phyloP scores from a whole-genome alignment of 306 rosid genomes.

The Rosa rugosa region DNA sequence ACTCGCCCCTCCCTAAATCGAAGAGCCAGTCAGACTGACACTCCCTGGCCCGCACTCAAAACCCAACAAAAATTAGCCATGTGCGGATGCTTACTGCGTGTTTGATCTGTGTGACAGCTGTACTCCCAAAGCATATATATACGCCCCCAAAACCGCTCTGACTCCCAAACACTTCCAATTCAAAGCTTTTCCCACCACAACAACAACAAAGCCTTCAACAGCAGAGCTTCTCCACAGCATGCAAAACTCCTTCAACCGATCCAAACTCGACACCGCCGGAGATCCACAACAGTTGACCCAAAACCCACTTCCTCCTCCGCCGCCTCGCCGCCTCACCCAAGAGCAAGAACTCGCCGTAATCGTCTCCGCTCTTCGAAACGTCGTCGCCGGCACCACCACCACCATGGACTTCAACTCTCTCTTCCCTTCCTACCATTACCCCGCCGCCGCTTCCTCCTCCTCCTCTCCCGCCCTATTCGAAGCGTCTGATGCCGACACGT shows the following conservation, averaged over 20 bases:
- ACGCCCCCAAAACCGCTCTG: not conserved
- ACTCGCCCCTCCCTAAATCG: not conserved
- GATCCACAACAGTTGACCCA: not conserved
- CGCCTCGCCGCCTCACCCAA: constrained; percentile 34
- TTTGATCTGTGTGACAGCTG: constrained; percentile 7
- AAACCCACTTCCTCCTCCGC: not conserved
- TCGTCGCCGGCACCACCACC: constrained; percentile 54
- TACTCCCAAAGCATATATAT: constrained; percentile 38
- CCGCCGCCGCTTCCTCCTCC: not conserved
- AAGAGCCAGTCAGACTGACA: not conserved
- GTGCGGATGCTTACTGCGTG: not conserved
- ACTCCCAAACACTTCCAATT: constrained; percentile 11
- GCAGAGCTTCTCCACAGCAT: constrained; percentile 11
- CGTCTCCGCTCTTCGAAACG: constrained; percentile 71
- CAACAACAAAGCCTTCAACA: not conserved
- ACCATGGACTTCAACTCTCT: constrained; percentile 2
- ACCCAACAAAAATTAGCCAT: not conserved
- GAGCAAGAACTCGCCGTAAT: constrained; percentile 74
- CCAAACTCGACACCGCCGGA: not conserved
- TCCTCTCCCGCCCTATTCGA: not conserved
- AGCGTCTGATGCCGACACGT: constrained; percentile 36
- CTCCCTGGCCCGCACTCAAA: not conserved
- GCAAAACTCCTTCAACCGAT: constrained; percentile 31
- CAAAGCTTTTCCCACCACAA: not conserved
- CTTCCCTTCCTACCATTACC: not conserved